These are phyloP conservation scores for Colletotrichum sp. DNA, from an alignment of 2,329 filamentous ascomycete species.

Conservation along the genomic window DNA sequence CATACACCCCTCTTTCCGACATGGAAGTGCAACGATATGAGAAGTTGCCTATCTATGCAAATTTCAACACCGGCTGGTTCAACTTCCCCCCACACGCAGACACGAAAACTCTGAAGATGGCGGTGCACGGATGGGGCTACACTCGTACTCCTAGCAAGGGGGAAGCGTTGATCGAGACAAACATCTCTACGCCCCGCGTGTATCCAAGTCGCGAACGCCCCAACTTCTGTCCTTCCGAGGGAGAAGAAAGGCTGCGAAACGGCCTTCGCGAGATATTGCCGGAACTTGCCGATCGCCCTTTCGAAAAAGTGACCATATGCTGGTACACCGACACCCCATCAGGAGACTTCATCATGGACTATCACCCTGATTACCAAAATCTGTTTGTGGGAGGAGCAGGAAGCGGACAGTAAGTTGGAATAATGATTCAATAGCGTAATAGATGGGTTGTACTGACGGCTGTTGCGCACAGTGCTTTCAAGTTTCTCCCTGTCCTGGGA, in stretches of 20 bases:
- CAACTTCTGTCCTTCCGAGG: conserved; percentile 53
- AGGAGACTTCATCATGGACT: conserved; percentile 64
- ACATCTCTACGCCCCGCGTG: background rate
- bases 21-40: conserved; percentile 59
- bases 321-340: conserved; percentile 71
- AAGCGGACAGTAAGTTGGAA: conserved; percentile 40
- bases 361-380: conserved; percentile 53
- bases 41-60: conserved; percentile 63
- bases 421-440: background rate
- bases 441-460: background rate
- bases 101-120: conserved; percentile 61
- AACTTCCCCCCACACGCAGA: conserved; percentile 53
- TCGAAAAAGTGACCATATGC: conserved; percentile 58
- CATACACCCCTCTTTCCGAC: conserved; percentile 65
- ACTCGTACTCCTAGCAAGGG: conserved; percentile 27
- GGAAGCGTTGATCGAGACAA: background rate
- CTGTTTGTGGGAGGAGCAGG: conserved; percentile 54
- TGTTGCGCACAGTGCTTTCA: conserved; percentile 24
- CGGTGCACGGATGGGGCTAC: conserved; percentile 65
- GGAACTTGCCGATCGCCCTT: conserved; percentile 54
- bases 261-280: conserved; percentile 62
- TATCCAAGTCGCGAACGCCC: conserved; percentile 28
- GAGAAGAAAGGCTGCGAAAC: conserved; percentile 52
- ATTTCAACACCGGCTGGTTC: conserved; percentile 59
- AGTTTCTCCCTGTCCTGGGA: conserved; percentile 30